Evolutionary conservation across 2,329 filamentous ascomycete species (phyloP).

Genomic region (Macroventuria anomochaeta): DNA sequence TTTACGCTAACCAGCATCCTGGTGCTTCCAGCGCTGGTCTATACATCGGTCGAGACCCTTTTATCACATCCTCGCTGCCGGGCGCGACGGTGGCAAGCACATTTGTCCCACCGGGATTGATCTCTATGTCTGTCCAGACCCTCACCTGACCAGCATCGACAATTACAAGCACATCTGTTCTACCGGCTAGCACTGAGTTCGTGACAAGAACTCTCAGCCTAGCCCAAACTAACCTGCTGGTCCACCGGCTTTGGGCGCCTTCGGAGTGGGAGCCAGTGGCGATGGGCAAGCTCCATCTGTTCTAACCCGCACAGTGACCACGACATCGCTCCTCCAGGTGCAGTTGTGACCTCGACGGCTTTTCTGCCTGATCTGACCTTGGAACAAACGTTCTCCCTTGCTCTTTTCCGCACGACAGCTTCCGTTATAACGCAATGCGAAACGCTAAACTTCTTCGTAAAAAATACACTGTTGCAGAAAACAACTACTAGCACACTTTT

Average conservation of each 20-base stretch:
- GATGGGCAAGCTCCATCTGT: not conserved
- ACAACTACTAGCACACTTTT: not conserved
- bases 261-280: not conserved
- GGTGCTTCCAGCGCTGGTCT: not conserved
- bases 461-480: not conserved
- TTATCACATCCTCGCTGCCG: not conserved
- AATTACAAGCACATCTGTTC: not conserved
- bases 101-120: not conserved
- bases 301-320: not conserved
- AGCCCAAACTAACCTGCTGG: not conserved
- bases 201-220: not conserved
- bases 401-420: not conserved
- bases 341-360: not conserved
- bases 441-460: not conserved
- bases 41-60: not conserved
- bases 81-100: not conserved
- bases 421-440: not conserved
- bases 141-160: not conserved
- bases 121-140: not conserved
- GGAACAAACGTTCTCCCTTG: not conserved
- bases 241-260: not conserved
- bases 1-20: not conserved
- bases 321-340: not conserved
- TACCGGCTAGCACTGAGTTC: not conserved
- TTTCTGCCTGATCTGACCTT: not conserved